Evolutionary conservation across 345 rosid genomes (phyloP), one percentile per base, ranked within the genome.

Genomic region (Dipteronia sinensis): DNA sequence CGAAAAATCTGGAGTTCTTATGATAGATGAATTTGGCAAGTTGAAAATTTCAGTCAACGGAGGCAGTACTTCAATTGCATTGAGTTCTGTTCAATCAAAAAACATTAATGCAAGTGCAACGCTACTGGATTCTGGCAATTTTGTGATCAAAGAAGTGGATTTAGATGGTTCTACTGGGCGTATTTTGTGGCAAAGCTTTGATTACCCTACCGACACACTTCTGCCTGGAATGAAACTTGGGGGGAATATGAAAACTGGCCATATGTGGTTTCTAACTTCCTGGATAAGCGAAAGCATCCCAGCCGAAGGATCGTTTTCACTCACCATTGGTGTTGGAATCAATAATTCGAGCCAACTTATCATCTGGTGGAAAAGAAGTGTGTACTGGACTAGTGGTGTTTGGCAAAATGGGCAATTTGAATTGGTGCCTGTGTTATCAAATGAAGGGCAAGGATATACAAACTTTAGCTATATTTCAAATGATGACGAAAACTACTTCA

Each of bases 191-290:
- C 78, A 82, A 49, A 82, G 84, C 47, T 82, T 77, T n/a, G 84
- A 82, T 78, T 58, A 69, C 20, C 84, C 84, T 7, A 82, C 78
- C 1, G 69, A 82, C 20, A 73, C 81, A 16, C 63, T 82, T 44
- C 76, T 82, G 11, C 84, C 84, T 19, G 78, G 81, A 1, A 82
- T 77, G 84, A 77, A 81, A 53, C 55, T 47, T n/a, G 84, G 84
- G 10, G 0, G 51, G 1, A 34, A 69, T 19, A 7, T 0, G 3
- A 66, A 19, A 22, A 71, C 55, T 31, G 44, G 40, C 17, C 62
- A 12, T 2, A 0, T 1, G 0, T 77, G 81, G 81, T 68, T 55
- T 0, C 46, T 82, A 7, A 74, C 68, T 7, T 77, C 81, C 13
- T 63, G 78, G 67, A 65, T 59, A 10, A 81, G 67, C 15, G 53